These are phyloP conservation scores for Mangifera indica DNA, from an alignment of 345 rosid species.

Conservation along the genomic window DNA sequence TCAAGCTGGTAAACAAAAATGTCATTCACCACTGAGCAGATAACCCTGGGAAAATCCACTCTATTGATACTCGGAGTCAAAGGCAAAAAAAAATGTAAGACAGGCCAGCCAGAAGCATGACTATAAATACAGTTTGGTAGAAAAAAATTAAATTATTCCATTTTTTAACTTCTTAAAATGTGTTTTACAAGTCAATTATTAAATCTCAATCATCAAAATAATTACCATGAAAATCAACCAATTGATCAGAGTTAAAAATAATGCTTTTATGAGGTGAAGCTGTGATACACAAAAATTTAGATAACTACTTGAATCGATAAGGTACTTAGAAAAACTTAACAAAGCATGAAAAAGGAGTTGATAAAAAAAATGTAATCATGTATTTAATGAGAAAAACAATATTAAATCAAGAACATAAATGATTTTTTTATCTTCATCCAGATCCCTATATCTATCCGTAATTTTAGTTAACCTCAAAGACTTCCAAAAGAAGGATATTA, in stretches of 20 bases:
- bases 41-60: not conserved
- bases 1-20: not conserved
- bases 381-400: not conserved
- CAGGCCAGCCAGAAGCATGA: no score
- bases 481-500: not conserved
- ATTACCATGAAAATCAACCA: not conserved
- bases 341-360: no score
- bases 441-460: not conserved
- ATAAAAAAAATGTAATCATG: not conserved
- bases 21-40: not conserved
- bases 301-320: not conserved
- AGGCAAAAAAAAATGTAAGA: not conserved
- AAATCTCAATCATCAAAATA: not conserved
- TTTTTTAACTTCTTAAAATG: not conserved
- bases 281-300: not conserved
- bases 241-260: not conserved
- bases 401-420: not conserved
- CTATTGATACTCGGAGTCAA: not conserved
- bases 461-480: no score
- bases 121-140: not conserved
- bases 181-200: not conserved
- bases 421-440: not conserved
- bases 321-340: not conserved
- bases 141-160: not conserved
- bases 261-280: not conserved